These are phyloP conservation scores for Dimocarpus longan DNA, from an alignment of 345 rosid genomes.

Conservation along the genomic window DNA sequence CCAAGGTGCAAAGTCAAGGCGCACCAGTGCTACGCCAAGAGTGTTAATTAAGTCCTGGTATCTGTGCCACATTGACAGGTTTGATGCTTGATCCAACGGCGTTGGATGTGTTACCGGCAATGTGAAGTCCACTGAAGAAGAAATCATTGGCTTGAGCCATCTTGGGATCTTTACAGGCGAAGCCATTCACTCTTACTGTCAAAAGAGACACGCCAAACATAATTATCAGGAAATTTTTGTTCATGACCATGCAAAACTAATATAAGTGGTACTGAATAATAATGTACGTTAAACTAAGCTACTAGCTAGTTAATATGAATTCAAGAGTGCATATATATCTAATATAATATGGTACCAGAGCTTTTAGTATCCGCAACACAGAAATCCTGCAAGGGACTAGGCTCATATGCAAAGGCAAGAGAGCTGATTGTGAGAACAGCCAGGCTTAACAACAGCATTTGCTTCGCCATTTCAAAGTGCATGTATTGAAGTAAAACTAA, in stretches of 20 bases:
- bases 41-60: conserved; percentile 15
- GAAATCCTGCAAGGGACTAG: conserved; percentile 34
- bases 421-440: conserved; percentile 4
- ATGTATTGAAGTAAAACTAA: background rate
- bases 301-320: background rate
- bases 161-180: conserved; percentile 16
- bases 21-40: conserved; percentile 5
- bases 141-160: conserved; percentile 16
- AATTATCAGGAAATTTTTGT: background rate
- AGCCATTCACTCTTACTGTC: conserved; percentile 16
- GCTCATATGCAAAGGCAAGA: conserved; percentile 24
- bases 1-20: conserved; percentile 8
- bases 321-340: background rate
- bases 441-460: conserved; percentile 4
- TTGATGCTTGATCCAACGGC: conserved; percentile 13
- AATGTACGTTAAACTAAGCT: background rate
- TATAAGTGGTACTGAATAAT: background rate
- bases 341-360: conserved; percentile 15
- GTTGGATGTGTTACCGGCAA: conserved; percentile 18
- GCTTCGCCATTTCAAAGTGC: conserved; percentile 1
- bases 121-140: conserved; percentile 28
- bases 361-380: conserved; percentile 19
- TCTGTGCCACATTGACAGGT: conserved; percentile 11
- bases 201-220: background rate
- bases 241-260: too few species aligned